Evolutionary conservation across 176 grass and related monocot genomes (phyloP), one percentile per base, ranked within the genome.

Genomic region (Avena atlantica): DNA sequence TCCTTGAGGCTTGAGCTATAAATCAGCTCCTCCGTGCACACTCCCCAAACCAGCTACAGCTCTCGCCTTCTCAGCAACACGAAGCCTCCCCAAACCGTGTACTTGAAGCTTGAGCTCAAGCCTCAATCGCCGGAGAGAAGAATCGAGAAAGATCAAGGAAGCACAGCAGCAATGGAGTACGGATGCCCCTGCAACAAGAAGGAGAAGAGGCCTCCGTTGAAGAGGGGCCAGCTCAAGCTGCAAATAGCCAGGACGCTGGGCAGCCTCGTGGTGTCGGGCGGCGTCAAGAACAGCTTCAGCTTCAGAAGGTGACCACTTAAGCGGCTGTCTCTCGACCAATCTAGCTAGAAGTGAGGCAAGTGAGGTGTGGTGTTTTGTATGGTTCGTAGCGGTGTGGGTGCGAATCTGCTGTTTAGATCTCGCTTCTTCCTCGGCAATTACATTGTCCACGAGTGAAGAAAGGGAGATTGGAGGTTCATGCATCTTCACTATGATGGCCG

Each of bases 111-210:
- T 65, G 8, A 5, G 12, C 78, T 83, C 74, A 4, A 49, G 15
- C 66, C 40, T 42, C 1, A 7, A 42, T 42, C 40, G 40, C 10
- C 19, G 9, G 0, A 19, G 48, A 24, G 40, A 40, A 40, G 37
- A 4, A 6, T 42, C 40, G 40, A 42, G 40, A 42, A 42, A 42
- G 40, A 42, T 42, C 31, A 42, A 42, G 9, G 61, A 37, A 68
- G 8, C 7, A 77, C 51, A n/a, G 8, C 1, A 44, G 17, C 16
- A 40, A 82, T 91, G 90, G 86, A 86, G 86, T 73, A 88, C 81
- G 25, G 76, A 20, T 58, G 29, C 84, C 57, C 80, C 25, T 5
- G 4, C 29, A 57, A 15, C 3, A 52, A 20, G 48, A 76, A 78
- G 27, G 75, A 37, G 75, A 57, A 78, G 75, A 78, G 51, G 75